Evolutionary conservation across 257 asterid genomes (phyloP).

Genomic region (Penstemon newberryi): DNA sequence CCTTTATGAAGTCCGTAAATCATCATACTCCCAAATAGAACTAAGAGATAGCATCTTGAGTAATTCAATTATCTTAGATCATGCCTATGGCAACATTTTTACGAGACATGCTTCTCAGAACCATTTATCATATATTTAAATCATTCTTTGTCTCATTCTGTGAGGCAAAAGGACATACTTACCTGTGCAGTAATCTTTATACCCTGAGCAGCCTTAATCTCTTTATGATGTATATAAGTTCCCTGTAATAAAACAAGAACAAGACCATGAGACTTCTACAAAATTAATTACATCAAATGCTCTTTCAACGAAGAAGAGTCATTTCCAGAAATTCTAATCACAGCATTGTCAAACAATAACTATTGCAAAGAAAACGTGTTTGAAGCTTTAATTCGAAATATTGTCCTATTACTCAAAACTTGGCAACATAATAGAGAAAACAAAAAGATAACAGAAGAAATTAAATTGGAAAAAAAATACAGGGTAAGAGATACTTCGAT

Average conservation of each 20-base stretch:
- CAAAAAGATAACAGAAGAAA: not conserved
- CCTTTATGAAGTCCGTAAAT: conserved; percentile 18
- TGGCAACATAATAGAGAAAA: conserved; percentile 12
- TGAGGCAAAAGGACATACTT: conserved; percentile 22
- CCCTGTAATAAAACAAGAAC: conserved; percentile 55
- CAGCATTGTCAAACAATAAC: not conserved
- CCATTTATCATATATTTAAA: not conserved
- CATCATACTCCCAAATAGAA: conserved; percentile 12
- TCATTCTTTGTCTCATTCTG: not conserved
- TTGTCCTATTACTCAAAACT: conserved; percentile 4
- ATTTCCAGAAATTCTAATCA: conserved; percentile 18
- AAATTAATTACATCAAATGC: not conserved
- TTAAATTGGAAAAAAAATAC: not conserved
- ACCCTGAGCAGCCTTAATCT: conserved; percentile 97
- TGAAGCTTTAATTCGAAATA: conserved; percentile 19
- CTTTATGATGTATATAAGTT: conserved; percentile 82
- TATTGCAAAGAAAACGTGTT: not conserved
- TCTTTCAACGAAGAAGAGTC: conserved; percentile 1
- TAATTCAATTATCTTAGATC: conserved; percentile 3
- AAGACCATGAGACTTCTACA: conserved; percentile 14
- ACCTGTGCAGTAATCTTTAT: conserved; percentile 97
- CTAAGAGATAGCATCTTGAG: conserved; percentile 6
- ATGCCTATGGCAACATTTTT: conserved; percentile 2
- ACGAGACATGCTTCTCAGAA: conserved; percentile 2
- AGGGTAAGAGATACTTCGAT: not conserved